Evolutionary conservation across 352 stramenopile species (phyloP), one percentile per base, ranked within the genome.

Genomic region (Globisporangium spinosum): DNA sequence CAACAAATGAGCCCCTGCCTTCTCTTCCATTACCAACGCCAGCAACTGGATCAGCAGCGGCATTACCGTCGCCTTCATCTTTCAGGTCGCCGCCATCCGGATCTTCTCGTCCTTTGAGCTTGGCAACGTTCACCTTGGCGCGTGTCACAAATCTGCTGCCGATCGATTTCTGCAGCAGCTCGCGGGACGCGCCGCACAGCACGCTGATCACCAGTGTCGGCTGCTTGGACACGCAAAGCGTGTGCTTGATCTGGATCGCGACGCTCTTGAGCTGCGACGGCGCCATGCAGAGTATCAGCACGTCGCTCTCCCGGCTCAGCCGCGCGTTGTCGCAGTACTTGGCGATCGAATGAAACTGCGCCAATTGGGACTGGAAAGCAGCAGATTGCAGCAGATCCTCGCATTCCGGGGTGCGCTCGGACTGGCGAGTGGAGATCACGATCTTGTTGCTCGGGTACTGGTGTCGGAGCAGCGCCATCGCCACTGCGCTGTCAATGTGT

Each of bases 231-330:
- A 71, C 63, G 10, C 74, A 64, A 20, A 91, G 62, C 17, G 77
- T 70, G 43, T 87, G 82, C 54, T 82, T 83, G 74, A 90, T 79
- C 66, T 93, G 85, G 56, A 91, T 88, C 25, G 71, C 67, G 27
- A 93, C 80, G 60, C 73, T 85, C 59, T 89, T 89, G 64, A 93
- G 72, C 69, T 93, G 85, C 29, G 82, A 78, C 34, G 85, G 79
- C 40, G 81, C 77, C 70, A 89, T 85, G 64, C 82, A 90, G 10
- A 93, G 64, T 43, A 90, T 65, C 27, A 93, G 64, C 0, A 93
- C 58, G 65, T 91, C 78, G 57, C 71, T 82, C 62, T 91, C 81
- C 23, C 71, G 64, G 12, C 76, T 77, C 22, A 86, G 23, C 8
- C 83, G 77, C 15, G 76, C 73, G 25, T 90, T 92, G 71, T 92